A percentile compares a stretch with the other conserved stretches of the same genome.
These are phyloP conservation scores for Chalciporus chontae DNA, from an alignment of 768 basidiomycete genomes.

Conservation along the genomic window DNA sequence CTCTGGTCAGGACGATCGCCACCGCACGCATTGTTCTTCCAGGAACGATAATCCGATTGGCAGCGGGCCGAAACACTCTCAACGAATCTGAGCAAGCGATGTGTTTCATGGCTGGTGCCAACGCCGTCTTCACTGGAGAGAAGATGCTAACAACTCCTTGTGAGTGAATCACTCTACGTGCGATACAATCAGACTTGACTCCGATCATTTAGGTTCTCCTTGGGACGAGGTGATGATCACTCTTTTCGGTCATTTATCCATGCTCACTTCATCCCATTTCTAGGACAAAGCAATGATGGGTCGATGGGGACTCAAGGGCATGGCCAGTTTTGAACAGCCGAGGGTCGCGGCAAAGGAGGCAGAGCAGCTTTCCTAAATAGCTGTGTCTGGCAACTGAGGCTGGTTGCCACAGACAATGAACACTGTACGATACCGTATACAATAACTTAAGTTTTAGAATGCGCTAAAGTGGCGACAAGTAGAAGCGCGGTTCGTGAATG, in stretches of 20 bases:
- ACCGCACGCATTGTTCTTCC: slow-evolving; percentile 93
- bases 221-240: slow-evolving; percentile 77
- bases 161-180: slow-evolving; percentile 36
- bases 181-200: slow-evolving; percentile 4
- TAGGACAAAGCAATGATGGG: slow-evolving; percentile 92
- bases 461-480: too few relatives aligned
- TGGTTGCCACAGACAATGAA: not conserved
- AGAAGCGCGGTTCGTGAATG: too few relatives aligned
- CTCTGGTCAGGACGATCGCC: slow-evolving; percentile 89
- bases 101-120: slow-evolving; percentile 98
- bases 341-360: slow-evolving; percentile 56
- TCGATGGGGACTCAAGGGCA: slow-evolving; percentile 89
- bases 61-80: slow-evolving; percentile 88
- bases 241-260: not conserved
- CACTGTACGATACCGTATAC: not conserved
- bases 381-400: not conserved
- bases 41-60: slow-evolving; percentile 88
- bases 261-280: slow-evolving; percentile 4
- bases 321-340: slow-evolving; percentile 82
- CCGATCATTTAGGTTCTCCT: slow-evolving; percentile 59
- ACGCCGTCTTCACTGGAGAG: slow-evolving; percentile 98
- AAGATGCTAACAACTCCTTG: slow-evolving; percentile 97
- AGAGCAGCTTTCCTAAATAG: not conserved
- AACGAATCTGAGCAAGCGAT: slow-evolving; percentile 92
- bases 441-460: not conserved